Percentiles rank a stretch among this genome's conserved stretches.
Evolutionary conservation across 306 rosid genomes (phyloP).

Genomic region (Lathyrus oleraceus): DNA sequence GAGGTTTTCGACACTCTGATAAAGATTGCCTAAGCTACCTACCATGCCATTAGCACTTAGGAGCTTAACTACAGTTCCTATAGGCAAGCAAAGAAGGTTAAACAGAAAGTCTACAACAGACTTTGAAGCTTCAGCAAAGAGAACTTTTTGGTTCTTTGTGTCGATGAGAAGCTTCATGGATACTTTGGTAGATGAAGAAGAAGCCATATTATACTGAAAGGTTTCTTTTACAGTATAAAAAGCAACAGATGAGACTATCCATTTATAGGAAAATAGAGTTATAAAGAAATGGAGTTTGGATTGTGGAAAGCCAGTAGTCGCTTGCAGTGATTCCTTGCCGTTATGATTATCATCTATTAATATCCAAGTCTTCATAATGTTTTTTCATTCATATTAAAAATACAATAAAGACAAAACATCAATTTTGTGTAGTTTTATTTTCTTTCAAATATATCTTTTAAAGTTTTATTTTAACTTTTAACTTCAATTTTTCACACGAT

Average conservation of each 20-base stretch:
- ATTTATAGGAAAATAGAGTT: too few species aligned
- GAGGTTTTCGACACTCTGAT: slow-evolving; percentile 44
- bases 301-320: background rate
- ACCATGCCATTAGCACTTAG: slow-evolving; percentile 39
- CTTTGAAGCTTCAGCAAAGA: slow-evolving; percentile 59
- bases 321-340: background rate
- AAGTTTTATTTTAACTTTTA: too few species aligned
- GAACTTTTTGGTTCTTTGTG: slow-evolving; percentile 30
- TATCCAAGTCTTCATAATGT: too few species aligned
- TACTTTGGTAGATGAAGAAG: slow-evolving; percentile 12
- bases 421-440: too few species aligned
- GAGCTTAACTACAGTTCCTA: slow-evolving; percentile 28
- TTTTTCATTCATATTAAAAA: too few species aligned
- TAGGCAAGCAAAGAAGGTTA: slow-evolving; percentile 41
- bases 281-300: too few species aligned
- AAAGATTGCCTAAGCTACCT: slow-evolving; percentile 48
- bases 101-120: slow-evolving; percentile 49
- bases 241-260: background rate
- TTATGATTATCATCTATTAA: too few species aligned
- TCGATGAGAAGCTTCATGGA: slow-evolving; percentile 47
- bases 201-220: background rate
- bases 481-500: too few species aligned
- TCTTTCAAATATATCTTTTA: too few species aligned
- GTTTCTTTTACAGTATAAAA: background rate
- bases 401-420: too few species aligned